phyloP scores from a whole-genome alignment of 2,329 filamentous ascomycete species.

The Venturia carpophila region DNA sequence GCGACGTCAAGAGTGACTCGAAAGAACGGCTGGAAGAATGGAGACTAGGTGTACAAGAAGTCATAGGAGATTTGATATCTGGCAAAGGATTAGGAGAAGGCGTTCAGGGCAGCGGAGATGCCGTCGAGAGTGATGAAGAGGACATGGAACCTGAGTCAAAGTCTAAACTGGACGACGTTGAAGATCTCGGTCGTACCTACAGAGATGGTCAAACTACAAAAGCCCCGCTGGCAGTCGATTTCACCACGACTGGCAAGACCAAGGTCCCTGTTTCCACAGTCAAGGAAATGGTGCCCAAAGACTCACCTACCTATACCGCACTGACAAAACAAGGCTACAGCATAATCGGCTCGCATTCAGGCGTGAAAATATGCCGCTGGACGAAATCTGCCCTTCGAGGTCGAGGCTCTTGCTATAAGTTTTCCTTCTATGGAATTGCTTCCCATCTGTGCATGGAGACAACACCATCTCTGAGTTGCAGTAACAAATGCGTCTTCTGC shows the following conservation, averaged over 20 bases:
- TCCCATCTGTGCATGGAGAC: conserved; percentile 99
- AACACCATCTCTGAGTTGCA: conserved; percentile 89
- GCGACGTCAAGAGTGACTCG: conserved; percentile 72
- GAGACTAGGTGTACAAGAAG: conserved; percentile 64
- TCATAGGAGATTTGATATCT: conserved; percentile 52
- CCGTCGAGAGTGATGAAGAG: conserved; percentile 70
- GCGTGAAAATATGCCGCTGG: conserved; percentile 97
- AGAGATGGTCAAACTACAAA: conserved; percentile 23
- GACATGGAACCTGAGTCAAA: conserved; percentile 44
- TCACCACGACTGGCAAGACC: conserved; percentile 61
- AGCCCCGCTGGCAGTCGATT: conserved; percentile 67
- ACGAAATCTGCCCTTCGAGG: conserved; percentile 93
- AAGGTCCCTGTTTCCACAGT: conserved; percentile 38
- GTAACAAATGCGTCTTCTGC: conserved; percentile 98
- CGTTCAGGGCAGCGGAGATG: conserved; percentile 72
- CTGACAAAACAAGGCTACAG: conserved; percentile 95
- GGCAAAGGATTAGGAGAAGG: conserved; percentile 54
- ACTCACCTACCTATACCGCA: conserved; percentile 78
- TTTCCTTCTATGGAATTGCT: conserved; percentile 91
- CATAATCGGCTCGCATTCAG: conserved; percentile 90
- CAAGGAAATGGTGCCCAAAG: conserved; percentile 92
- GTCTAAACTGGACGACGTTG: conserved; percentile 62
- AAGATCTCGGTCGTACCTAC: conserved; percentile 60
- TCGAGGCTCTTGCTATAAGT: conserved; percentile 95
- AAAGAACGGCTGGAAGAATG: conserved; percentile 64